Evolutionary conservation across 1,284 basidiomycete genomes (phyloP).

Genomic region (Cutaneotrichosporon sp.): DNA sequence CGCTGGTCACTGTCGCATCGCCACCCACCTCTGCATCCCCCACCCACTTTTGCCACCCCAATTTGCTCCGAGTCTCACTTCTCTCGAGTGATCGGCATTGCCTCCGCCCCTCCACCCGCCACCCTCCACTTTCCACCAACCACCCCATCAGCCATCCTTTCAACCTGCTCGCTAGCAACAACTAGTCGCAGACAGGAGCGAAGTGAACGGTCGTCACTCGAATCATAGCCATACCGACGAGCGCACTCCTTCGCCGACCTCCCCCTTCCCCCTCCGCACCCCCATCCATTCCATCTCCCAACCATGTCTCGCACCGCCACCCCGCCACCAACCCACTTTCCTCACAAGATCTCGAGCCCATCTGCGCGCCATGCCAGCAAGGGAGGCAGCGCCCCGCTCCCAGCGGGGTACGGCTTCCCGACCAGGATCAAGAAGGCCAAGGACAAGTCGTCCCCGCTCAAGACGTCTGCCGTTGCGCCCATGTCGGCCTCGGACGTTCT

Average conservation of each 20-base stretch:
- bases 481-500: constrained; percentile 27
- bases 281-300: constrained; percentile 13
- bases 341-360: constrained; percentile 39
- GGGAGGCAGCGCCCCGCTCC: constrained; percentile 12
- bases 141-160: background rate
- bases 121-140: background rate
- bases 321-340: constrained; percentile 47
- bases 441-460: constrained; percentile 19
- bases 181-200: constrained; percentile 33
- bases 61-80: background rate
- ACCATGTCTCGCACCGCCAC: constrained; percentile 47
- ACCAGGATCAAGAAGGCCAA: constrained; percentile 20
- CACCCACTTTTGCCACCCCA: constrained; percentile 6
- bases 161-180: background rate
- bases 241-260: constrained; percentile 52
- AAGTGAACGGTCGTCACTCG: constrained; percentile 45
- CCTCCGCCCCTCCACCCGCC: background rate
- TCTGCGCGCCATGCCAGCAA: constrained; percentile 39
- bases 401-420: constrained; percentile 17
- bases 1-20: background rate
- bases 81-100: background rate
- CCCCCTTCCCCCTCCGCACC: constrained; percentile 27
- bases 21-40: background rate
- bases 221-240: constrained; percentile 45
- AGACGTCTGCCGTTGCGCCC: constrained; percentile 18